phyloP scores from a whole-genome alignment of 768 basidiomycete genomes.

The Kwoniella sp. region DNA sequence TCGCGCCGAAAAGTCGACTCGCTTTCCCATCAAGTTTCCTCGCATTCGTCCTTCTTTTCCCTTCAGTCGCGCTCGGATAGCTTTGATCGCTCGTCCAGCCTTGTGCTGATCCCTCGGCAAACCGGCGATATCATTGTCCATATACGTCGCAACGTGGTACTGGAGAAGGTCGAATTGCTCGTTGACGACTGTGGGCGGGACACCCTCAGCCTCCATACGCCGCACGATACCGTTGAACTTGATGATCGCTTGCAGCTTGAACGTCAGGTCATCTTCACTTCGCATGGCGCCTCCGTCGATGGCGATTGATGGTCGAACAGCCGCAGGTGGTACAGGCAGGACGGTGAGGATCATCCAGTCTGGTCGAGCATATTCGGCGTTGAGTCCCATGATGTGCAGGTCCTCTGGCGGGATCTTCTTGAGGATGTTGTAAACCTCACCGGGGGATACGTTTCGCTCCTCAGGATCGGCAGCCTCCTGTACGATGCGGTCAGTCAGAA shows the following conservation, averaged over 20 bases:
- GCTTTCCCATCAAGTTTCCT: slow-evolving; percentile 98
- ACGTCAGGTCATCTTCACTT: slow-evolving; percentile 96
- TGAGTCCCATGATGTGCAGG: slow-evolving; percentile 81
- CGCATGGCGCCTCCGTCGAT: slow-evolving; percentile 95
- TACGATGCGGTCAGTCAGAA: slow-evolving; percentile 17
- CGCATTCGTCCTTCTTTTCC: slow-evolving; percentile 97
- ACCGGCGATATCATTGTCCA: slow-evolving; percentile 99
- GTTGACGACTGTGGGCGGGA: slow-evolving; percentile 88
- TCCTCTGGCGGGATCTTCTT: slow-evolving; percentile 92
- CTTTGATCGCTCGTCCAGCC: slow-evolving; percentile 94
- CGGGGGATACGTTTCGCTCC: slow-evolving; percentile 63
- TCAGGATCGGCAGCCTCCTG: slow-evolving; percentile 46
- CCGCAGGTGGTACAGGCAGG: slow-evolving; percentile 93
- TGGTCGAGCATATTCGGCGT: slow-evolving; percentile 90
- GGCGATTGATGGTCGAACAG: slow-evolving; percentile 95
- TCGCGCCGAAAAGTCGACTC: slow-evolving; percentile 97
- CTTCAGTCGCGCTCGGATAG: slow-evolving; percentile 94
- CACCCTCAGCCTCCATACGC: slow-evolving; percentile 90
- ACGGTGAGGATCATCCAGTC: slow-evolving; percentile 99
- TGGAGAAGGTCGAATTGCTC: slow-evolving; percentile 96
- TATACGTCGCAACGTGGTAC: slow-evolving; percentile 98
- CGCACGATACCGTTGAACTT: slow-evolving; percentile 89
- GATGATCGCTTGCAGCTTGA: slow-evolving; percentile 94
- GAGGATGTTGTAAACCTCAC: slow-evolving; percentile 88
- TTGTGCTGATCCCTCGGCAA: slow-evolving; percentile 96